Conservation (phyloP, 2,329 filamentous ascomycete genomes). For the Fusarium praegraminearum region DNA sequence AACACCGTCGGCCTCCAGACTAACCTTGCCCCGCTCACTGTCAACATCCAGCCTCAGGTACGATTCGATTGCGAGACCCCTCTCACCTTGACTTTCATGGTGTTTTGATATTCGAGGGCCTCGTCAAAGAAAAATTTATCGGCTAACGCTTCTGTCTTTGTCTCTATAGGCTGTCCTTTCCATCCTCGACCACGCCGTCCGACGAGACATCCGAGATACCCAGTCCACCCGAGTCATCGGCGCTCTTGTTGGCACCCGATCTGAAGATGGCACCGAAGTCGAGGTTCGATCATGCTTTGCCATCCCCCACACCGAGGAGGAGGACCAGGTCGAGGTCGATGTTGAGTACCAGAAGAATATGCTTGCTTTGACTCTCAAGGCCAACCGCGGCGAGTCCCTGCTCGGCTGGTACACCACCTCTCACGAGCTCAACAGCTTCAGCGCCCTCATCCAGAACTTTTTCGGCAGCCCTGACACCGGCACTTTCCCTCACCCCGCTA, state of each 20-base stretch:
- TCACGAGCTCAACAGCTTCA: slow-evolving; percentile 97
- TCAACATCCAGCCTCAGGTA: slow-evolving; percentile 96
- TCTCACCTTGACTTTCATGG: slow-evolving; percentile 19
- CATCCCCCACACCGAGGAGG: slow-evolving; percentile 97
- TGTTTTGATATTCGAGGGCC: slow-evolving; percentile 6
- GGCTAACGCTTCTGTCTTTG: slow-evolving; percentile 26
- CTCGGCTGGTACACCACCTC: slow-evolving; percentile 99
- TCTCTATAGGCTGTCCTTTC: slow-evolving; percentile 72
- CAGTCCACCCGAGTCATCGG: slow-evolving; percentile 97
- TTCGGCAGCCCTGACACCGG: slow-evolving; percentile 97
- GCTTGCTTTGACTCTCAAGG: slow-evolving; percentile 93
- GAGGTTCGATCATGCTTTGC: slow-evolving; percentile 97
- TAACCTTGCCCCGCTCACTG: slow-evolving; percentile 90
- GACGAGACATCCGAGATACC: slow-evolving; percentile 78
- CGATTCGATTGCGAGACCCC: slow-evolving; percentile 49
- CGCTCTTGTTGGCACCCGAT: slow-evolving; percentile 90
- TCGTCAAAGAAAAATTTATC: neutral
- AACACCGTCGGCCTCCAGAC: slow-evolving; percentile 81
- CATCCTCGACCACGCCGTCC: slow-evolving; percentile 92
- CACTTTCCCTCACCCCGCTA: slow-evolving; percentile 96
- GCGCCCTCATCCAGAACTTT: slow-evolving; percentile 97
- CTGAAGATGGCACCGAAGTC: slow-evolving; percentile 96
- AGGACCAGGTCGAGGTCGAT: slow-evolving; percentile 98
- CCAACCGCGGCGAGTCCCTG: slow-evolving; percentile 91
- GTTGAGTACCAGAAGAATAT: slow-evolving; percentile 99